Base-by-base conservation (phyloP, 805 yeast genomes). In the Candida coquimbonensis region DNA sequence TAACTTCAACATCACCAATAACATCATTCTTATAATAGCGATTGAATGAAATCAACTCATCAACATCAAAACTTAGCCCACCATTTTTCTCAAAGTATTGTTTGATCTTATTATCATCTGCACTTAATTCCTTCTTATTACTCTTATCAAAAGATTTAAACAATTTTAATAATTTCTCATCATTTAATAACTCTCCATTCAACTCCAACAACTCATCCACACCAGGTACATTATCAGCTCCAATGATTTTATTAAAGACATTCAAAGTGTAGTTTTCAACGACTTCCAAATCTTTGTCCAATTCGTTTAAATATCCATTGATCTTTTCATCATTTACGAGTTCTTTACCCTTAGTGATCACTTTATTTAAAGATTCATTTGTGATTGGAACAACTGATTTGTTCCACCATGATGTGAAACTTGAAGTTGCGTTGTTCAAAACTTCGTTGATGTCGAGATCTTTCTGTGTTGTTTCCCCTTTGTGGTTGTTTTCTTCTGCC, bases 241-340 rank as follows among this genome's bases (percentile, higher is more conserved):
- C 46, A 84, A 68, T 56, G 31, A 29, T 29, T 73, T 78, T 36
- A 67, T 61, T 16, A 80, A 77, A 55, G 76, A 80, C 40, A n/a
- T 68, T 68, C 1, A 82, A 76, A 0, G 95, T 90, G 31, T 73
- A 64, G 43, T 74, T 75, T 60, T 90, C 96, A 8, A 87, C 80
- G 44, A 70, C 70, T 53, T 86, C 96, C 39, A 90, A 69, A 53
- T 80, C 82, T 51, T 76, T 66, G 61, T 89, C 97, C 49, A 90
- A 70, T 8, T 77, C 75, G 50, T 87, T 90, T 42, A 89, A 68
- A 43, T 75, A 78, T 39, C 72, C 73, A 53, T 84, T 87, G 8
- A 89, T 81, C 50, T 69, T 55, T 42, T 48, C 49, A 7, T 54
- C 49, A 40, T 63, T 60, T 11, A 43, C 51, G 16, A 69, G 44